Percentiles rank a stretch among this genome's conserved stretches.
Evolutionary conservation across 2,329 filamentous ascomycete species (phyloP).

Genomic region (Aureobasidium sp.): DNA sequence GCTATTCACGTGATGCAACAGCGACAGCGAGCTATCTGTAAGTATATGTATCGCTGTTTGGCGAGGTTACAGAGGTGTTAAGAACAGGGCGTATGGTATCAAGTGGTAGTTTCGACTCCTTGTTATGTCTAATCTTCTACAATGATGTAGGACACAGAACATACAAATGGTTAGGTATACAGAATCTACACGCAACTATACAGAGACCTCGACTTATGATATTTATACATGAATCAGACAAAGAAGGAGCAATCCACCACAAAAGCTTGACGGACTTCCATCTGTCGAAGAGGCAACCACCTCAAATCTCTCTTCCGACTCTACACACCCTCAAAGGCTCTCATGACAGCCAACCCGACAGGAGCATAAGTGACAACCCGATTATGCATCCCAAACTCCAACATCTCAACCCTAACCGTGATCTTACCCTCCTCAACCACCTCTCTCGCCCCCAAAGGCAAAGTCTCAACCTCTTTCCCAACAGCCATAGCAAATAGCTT

Average conservation of each 20-base stretch:
- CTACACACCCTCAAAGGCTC: constrained; percentile 60
- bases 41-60: too few relatives aligned
- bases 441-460: constrained; percentile 32
- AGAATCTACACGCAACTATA: neutral
- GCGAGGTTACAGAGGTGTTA: neutral
- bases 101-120: too few relatives aligned
- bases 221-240: neutral
- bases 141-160: too few relatives aligned
- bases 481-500: constrained; percentile 68
- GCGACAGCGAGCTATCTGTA: too few relatives aligned
- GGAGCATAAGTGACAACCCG: constrained; percentile 71
- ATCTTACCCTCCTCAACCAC: constrained; percentile 31
- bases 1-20: too few relatives aligned
- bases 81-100: neutral
- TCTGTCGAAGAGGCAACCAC: neutral
- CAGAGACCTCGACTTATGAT: neutral
- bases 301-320: too few relatives aligned
- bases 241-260: neutral
- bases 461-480: constrained; percentile 40
- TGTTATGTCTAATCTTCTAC: too few relatives aligned
- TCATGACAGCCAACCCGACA: constrained; percentile 69
- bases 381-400: constrained; percentile 66
- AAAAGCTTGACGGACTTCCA: neutral
- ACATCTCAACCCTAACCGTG: constrained; percentile 46
- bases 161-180: too few relatives aligned